These are phyloP conservation scores for Malus hybrid DNA, from an alignment of 331 rosid species.

Conservation along the genomic window DNA sequence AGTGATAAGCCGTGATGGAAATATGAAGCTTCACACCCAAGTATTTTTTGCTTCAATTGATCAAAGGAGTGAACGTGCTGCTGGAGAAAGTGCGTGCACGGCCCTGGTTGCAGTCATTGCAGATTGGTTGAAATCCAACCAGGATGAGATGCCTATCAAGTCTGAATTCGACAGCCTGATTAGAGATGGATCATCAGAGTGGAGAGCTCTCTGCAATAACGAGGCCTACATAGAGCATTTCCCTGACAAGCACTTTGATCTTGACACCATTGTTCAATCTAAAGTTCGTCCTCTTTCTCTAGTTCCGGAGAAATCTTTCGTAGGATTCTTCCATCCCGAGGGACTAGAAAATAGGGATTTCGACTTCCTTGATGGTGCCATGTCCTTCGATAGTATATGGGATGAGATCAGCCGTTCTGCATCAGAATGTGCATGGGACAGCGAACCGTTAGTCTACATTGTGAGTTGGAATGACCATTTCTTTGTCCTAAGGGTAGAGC, in stretches of 20 bases:
- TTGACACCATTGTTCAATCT: conserved; percentile 88
- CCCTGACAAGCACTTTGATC: conserved; percentile 97
- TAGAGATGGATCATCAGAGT: conserved; percentile 86
- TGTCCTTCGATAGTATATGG: conserved; percentile 97
- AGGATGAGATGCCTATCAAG: conserved; percentile 76
- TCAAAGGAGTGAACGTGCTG: conserved; percentile 97
- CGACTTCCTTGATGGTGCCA: conserved; percentile 81
- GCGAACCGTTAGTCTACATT: conserved; percentile 59
- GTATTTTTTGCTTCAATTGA: conserved; percentile 95
- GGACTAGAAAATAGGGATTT: conserved; percentile 49
- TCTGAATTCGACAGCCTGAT: conserved; percentile 90
- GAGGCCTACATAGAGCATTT: conserved; percentile 64
- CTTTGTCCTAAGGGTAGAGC: conserved; percentile 85
- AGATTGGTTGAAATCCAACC: conserved; percentile 74
- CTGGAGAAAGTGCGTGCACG: conserved; percentile 99
- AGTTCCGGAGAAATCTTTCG: conserved; percentile 60
- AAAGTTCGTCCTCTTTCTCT: conserved; percentile 81
- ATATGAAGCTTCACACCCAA: conserved; percentile 79
- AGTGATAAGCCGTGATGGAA: conserved; percentile 82
- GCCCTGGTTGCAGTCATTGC: conserved; percentile 96
- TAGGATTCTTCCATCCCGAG: conserved; percentile 97
- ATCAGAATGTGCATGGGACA: conserved; percentile 32
- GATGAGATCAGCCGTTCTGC: conserved; percentile 77
- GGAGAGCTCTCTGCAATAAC: conserved; percentile 89
- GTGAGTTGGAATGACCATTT: conserved; percentile 99